Base-by-base conservation (phyloP, 1,284 basidiomycete species). In the Wolfiporia cocos region DNA sequence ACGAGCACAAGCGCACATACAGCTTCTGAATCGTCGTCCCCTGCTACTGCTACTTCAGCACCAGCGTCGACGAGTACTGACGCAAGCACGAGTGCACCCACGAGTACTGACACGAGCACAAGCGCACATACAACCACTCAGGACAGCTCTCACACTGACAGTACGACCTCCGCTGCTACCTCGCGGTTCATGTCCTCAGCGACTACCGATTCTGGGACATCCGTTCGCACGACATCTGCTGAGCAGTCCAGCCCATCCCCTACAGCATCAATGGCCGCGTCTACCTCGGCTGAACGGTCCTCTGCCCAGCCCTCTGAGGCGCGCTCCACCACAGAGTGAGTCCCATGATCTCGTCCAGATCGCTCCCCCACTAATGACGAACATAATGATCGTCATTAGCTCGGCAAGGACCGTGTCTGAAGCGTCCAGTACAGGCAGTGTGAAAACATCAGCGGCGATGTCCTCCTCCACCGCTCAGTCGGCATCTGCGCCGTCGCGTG, bases 211-310 rank as follows among this genome's bases (percentile, higher is more conserved):
- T 35, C 34, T n/a, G 14, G 17, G 7, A 28, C 32, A 34, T 37
- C 36, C 20, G 19, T 24, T 35, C 44, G 22, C 18, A 46, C 44
- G 34, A 17, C 44, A 21, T 37, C 44, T 34, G 38, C 43, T 6
- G 38, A 19, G 20, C 38, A 30, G 23, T 19, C 28, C 21, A 3
- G 11, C 9, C 7, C 30, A 12, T 33, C 30, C n/a, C 30, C 39
- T n/a, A 11, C 32, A 5, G 17, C 36, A 18, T 43, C 42, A 18
- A 22, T 26, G 19, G n/a, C 42, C 23, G 22, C 38, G 10, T 18
- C 43, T 19, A 2, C 31, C 1, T 23, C 43, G 22, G 31, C 37
- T 5, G 29, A 14, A 21, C 24, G 15, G 15, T 41, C 39, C 12
- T 18, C 31, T n/a, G 29, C 37, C 6, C 26, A 39, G 29, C 19